Evolutionary conservation across 2,329 filamentous ascomycete genomes (phyloP), one percentile per base, ranked within the genome.

Genomic region (Xylaria sp.): DNA sequence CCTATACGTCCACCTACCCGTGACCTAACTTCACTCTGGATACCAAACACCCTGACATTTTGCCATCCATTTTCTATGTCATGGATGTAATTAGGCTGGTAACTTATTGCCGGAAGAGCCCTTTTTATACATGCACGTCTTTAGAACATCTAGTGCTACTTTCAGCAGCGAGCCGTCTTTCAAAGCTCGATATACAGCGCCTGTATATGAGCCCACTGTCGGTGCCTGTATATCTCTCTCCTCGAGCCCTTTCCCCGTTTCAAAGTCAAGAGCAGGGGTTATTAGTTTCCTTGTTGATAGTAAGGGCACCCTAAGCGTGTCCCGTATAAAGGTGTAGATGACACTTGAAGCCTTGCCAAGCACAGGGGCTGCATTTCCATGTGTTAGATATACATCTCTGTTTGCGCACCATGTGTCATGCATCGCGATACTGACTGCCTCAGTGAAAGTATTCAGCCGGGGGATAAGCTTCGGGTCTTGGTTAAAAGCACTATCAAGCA

Each of bases 321-420:
- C 63, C 49, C 71, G 71, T n/a, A 72, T 2, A 39, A 71, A 72
- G 3, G 43, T 69, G n/a, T 72, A 71, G 2, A 67, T 18, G 7
- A 3, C 68, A 25, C 56, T 69, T 8, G 68, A 69, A 12, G 68
- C 68, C 18, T 41, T 63, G 12, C 66, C 68, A 20, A 71, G 68
- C 41, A 71, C 2, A 2, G 23, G 39, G 5, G 52, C 64, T 3
- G 68, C 66, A 39, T 69, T 66, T 4, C 68, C 64, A n/a, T 72
- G 68, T 6, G 28, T 46, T 1, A 72, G 39, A 36, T 71, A 72
- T 1, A 62, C 66, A n/a, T 71, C 66, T 9, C 63, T 59, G 9
- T 72, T 66, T 3, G 68, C 66, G 54, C 71, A 66, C 71, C 71
- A 69, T 6, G 66, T 6, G 1, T 71, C 28, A 28, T n/a, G n/a